phyloP scores from a whole-genome alignment of 2,329 filamentous ascomycete species.

The Botrytis tulipae region DNA sequence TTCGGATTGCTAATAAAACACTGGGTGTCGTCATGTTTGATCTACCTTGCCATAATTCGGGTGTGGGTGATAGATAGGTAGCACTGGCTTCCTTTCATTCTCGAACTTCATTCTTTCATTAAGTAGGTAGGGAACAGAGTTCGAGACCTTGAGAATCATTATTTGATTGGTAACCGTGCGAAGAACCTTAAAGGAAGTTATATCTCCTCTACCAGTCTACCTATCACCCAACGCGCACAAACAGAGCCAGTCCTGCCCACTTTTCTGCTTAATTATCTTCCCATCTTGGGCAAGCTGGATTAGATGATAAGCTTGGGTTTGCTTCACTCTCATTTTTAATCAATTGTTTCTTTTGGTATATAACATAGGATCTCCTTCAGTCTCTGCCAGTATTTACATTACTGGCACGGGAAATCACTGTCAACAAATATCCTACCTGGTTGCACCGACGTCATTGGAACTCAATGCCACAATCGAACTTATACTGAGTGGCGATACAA shows the following conservation, averaged over 20 bases:
- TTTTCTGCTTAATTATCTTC: conserved; percentile 2
- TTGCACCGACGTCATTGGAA: neutral
- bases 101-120: neutral
- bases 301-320: neutral
- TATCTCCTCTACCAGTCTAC: neutral
- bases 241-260: neutral
- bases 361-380: neutral
- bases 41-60: neutral
- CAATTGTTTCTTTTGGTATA: neutral
- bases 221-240: neutral
- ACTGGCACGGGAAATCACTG: neutral
- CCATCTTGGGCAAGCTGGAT: neutral
- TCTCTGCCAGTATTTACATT: neutral
- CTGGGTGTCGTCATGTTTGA: neutral
- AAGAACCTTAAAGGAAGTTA: neutral
- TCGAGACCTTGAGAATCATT: neutral
- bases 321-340: neutral
- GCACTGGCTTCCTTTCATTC: neutral
- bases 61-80: neutral
- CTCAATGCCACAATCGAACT: conserved; percentile 10
- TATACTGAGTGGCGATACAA: neutral
- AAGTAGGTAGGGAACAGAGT: neutral
- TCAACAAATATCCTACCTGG: neutral
- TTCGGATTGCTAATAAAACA: neutral
- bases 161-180: neutral